These are phyloP conservation scores for Boletus pseudopeckii DNA, from an alignment of 768 basidiomycete genomes.

Conservation along the genomic window DNA sequence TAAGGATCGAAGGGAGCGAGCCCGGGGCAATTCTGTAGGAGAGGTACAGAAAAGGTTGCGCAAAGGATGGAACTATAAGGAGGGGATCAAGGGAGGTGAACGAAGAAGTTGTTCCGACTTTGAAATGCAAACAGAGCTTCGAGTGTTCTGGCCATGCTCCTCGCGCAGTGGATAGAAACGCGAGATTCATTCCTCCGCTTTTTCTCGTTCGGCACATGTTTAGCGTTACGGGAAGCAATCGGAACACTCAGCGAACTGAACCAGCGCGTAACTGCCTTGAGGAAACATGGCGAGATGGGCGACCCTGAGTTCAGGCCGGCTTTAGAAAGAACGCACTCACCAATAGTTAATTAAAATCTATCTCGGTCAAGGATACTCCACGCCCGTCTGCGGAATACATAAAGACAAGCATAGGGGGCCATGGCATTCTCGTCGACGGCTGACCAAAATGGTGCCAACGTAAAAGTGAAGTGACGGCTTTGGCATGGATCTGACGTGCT, in stretches of 20 bases:
- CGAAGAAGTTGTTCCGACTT: conserved; percentile 28
- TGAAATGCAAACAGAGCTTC: conserved; percentile 34
- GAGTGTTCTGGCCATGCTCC: conserved; percentile 36
- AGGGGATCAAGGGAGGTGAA: conserved; percentile 28
- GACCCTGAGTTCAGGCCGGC: conserved; percentile 27
- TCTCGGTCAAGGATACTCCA: conserved; percentile 34
- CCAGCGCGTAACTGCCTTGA: conserved; percentile 38
- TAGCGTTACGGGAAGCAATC: conserved; percentile 33
- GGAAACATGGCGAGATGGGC: conserved; percentile 26
- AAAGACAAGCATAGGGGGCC: conserved; percentile 33
- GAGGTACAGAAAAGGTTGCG: conserved; percentile 10
- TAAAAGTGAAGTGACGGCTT: conserved; percentile 30
- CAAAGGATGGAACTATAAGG: conserved; percentile 28
- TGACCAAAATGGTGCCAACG: conserved; percentile 26
- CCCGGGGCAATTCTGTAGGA: conserved; percentile 23
- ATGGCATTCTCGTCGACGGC: conserved; percentile 25
- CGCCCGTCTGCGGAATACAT: conserved; percentile 36
- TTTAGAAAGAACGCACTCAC: conserved; percentile 23
- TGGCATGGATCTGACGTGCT: conserved; percentile 34
- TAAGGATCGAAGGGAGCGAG: conserved; percentile 19
- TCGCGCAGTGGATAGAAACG: conserved; percentile 32
- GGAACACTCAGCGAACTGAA: conserved; percentile 35
- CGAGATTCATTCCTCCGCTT: conserved; percentile 35
- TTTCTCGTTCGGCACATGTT: conserved; percentile 31
- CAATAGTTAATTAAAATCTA: conserved; percentile 33